Evolutionary conservation across 1,284 basidiomycete species (phyloP), one percentile per base, ranked within the genome.

Genomic region (Singerocomus rubriflavus): DNA sequence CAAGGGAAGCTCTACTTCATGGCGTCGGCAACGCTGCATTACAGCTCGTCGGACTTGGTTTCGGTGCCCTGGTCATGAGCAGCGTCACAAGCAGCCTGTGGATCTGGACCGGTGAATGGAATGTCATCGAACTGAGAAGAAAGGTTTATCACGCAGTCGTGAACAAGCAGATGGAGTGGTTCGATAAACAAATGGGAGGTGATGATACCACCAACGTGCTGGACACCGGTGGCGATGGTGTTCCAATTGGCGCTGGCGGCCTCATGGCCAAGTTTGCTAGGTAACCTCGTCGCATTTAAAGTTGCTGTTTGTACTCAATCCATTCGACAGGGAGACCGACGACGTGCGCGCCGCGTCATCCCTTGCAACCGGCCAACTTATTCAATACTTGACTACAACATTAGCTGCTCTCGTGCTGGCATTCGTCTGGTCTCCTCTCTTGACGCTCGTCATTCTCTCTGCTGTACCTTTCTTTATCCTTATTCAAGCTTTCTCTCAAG

Each of bases 181-280:
- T 92, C 66, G 91, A 96, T 68, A 71, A 80, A 41, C 88, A 89
- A 54, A 86, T 90, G 80, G 90, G 87, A 42, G 73, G 78, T 40
- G 81, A 81, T 37, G 76, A 77, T 37, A 65, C 74, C 36, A 53
- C 65, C 38, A 51, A 58, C 46, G 70, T 74, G 13, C 73, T 76
- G 52, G 70, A 73, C 50, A 70, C 73, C 35, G 59, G 60, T 39
- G 75, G 75, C 25, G 74, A 78, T 25, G 74, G 78, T 35, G 77
- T 79, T 38, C 77, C 80, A 32, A 71, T 88, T 48, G 92, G 93
- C 53, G 91, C 93, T 43, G 95, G 90, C 51, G 95, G 95, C 16
- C 75, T 98, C 39, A 97, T 98, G 93, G 85, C 91, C 46, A 92
- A 93, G 65, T 98, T 98, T 66, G 82, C 89, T 26, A 84, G 85